Conservation (phyloP, 257 asterid genomes). For the Solanum habrochaites region DNA sequence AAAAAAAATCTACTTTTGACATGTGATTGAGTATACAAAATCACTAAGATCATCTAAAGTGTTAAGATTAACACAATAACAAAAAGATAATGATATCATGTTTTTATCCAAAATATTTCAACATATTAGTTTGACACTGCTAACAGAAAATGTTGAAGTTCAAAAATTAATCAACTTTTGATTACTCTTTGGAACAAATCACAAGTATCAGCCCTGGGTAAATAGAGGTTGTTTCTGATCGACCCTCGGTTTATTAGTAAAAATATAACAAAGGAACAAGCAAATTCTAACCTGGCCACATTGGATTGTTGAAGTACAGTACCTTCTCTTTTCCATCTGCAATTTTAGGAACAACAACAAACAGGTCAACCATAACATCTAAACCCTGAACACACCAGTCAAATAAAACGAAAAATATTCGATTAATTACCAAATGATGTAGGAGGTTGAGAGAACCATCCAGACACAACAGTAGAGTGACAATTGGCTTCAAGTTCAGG, state of each 20-base stretch:
- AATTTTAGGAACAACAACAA: not conserved
- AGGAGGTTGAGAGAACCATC: constrained; percentile 75
- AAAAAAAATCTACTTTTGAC: not conserved
- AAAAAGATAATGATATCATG: not conserved
- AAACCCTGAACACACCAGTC: not conserved
- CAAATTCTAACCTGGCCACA: constrained; percentile 85
- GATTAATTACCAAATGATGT: constrained; percentile 33
- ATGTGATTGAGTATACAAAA: not conserved
- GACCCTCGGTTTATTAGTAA: not conserved
- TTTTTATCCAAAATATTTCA: not conserved
- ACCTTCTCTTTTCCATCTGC: constrained; percentile 40
- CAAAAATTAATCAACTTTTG: not conserved
- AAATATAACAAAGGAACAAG: not conserved
- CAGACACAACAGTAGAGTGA: constrained; percentile 85
- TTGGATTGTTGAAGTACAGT: constrained; percentile 80
- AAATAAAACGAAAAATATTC: not conserved
- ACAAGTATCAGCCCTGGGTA: not conserved
- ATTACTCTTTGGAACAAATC: not conserved
- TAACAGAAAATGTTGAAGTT: not conserved
- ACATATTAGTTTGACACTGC: not conserved
- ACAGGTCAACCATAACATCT: not conserved
- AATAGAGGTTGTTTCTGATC: not conserved
- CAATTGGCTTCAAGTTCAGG: constrained; percentile 63
- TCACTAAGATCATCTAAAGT: not conserved
- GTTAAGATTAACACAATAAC: not conserved